Evolutionary conservation across 129 eudicot genomes (phyloP), one percentile per base, ranked within the genome.

Genomic region (Daucus carota): DNA sequence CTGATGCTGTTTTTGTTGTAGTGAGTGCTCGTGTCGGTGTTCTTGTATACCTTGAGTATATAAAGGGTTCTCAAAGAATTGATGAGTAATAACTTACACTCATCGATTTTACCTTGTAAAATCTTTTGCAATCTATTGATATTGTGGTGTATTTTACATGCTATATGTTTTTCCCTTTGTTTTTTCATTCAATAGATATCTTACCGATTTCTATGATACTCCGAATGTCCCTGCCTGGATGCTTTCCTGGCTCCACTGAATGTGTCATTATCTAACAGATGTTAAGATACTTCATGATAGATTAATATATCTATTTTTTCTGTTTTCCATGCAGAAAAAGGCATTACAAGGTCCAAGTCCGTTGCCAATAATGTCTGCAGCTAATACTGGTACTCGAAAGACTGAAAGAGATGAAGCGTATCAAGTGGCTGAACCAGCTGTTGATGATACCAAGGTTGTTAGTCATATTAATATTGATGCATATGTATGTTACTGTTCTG

Each of bases 401-500:
- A 76, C 73, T 54, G 87, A 79, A 46, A 50, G 47, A 71, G 88
- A 83, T 68, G 87, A 81, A 34, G 63, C 77, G 32, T 66, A 41
- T 74, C 33, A 48, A 73, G 84, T 79, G 75, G 79, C 79, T 32
- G 87, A 86, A 77, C 31, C 83, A 29, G 29, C 83, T 66, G 73
- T 83, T 28, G 40, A 50, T 40, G 80, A 77, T 40, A 85, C 94
- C 45, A 81, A 88, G 97, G 97, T 91, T 70, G 80, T 79, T 36
- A 38, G 62, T 31, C 46, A 10, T 70, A 31, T 59, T 29, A 9
- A 43, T 42, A n/a, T n/a, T n/a, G 71, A 43, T 62, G 42, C 34
- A 26, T 7, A 60, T n/a, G n/a, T n/a, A n/a, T 36, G 34, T 52
- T 6, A 8, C 29, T 50, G 42, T 74, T 52, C 57, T 52, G 70